A percentile compares a stretch with the other conserved stretches of the same genome.
These are phyloP conservation scores for Wickerhamiella lipophila DNA, from an alignment of 805 yeast genomes.

Conservation along the genomic window DNA sequence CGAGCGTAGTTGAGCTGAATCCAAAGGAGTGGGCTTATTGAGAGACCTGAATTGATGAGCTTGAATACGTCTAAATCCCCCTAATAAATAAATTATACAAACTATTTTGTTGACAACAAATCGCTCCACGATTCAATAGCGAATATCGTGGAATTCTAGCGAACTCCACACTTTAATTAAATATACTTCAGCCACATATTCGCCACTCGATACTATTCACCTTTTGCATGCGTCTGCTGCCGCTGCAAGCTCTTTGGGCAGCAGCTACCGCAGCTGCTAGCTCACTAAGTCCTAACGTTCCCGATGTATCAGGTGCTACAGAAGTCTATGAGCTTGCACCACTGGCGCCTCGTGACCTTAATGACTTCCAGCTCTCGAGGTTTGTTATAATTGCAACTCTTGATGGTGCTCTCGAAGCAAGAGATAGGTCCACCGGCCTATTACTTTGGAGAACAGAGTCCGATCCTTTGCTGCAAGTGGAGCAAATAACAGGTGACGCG, in stretches of 20 bases:
- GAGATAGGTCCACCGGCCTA: constrained; percentile 62
- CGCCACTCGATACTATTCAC: not conserved
- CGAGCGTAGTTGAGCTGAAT: too few species aligned
- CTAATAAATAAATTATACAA: too few species aligned
- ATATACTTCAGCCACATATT: not conserved
- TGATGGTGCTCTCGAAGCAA: constrained; percentile 77
- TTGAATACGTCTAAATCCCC: too few species aligned
- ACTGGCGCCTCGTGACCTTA: constrained; percentile 22
- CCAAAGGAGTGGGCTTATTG: too few species aligned
- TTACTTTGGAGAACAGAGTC: constrained; percentile 64
- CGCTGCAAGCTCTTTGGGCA: constrained; percentile 3
- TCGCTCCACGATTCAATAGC: too few species aligned
- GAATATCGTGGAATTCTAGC: too few species aligned
- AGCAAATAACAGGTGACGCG: constrained; percentile 13
- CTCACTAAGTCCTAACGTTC: not conserved
- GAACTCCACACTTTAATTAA: not conserved
- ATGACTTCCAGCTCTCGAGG: constrained; percentile 42
- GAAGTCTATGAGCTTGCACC: constrained; percentile 8
- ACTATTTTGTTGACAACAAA: too few species aligned
- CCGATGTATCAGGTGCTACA: not conserved
- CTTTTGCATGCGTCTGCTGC: constrained; percentile 7
- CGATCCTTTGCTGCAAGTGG: constrained; percentile 41
- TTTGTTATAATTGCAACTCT: constrained; percentile 54
- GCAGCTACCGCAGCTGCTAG: not conserved
- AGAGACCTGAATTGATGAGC: too few species aligned